Evolutionary conservation across 2,329 filamentous ascomycete genomes (phyloP).

Genomic region (Neurospora sp.): DNA sequence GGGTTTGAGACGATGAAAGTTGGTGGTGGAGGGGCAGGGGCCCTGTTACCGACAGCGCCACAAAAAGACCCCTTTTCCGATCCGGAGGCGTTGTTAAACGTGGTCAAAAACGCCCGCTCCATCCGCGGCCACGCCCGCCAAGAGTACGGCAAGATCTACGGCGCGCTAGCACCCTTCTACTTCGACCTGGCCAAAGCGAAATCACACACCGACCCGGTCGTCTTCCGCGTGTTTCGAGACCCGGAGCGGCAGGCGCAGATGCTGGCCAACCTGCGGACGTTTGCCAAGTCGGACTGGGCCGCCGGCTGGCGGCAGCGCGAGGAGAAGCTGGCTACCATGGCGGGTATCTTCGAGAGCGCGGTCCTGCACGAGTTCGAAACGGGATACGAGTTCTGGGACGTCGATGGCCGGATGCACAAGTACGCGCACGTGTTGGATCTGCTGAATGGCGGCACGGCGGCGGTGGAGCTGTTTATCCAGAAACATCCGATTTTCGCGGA

Average conservation of each 20-base stretch:
- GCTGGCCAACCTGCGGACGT: constrained; percentile 68
- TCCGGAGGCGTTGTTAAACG: constrained; percentile 54
- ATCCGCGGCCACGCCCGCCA: constrained; percentile 76
- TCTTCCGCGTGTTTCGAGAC: constrained; percentile 81
- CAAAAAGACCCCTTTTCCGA: constrained; percentile 43
- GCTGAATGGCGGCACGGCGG: constrained; percentile 71
- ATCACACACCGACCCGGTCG: constrained; percentile 67
- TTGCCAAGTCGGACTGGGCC: constrained; percentile 72
- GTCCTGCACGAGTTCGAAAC: constrained; percentile 88
- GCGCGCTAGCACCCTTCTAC: constrained; percentile 82
- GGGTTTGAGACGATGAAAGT: constrained; percentile 74
- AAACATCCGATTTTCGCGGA: constrained; percentile 79
- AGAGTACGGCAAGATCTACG: constrained; percentile 86
- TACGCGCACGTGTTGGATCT: constrained; percentile 80
- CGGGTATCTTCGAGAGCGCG: constrained; percentile 78
- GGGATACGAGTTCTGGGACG: constrained; percentile 80
- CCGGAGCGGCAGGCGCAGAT: constrained; percentile 88
- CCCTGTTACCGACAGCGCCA: constrained; percentile 18
- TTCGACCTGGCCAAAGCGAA: constrained; percentile 64
- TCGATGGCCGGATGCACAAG: constrained; percentile 78
- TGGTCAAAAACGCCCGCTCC: constrained; percentile 64
- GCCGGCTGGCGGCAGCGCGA: constrained; percentile 63
- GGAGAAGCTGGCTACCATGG: constrained; percentile 64
- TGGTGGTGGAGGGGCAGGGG: constrained; percentile 17
- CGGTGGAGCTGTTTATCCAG: constrained; percentile 76